Percentiles rank a stretch among this genome's conserved stretches.
phyloP scores from a whole-genome alignment of 2,329 filamentous ascomycete genomes.

The Fonsecaea pedrosoi region DNA sequence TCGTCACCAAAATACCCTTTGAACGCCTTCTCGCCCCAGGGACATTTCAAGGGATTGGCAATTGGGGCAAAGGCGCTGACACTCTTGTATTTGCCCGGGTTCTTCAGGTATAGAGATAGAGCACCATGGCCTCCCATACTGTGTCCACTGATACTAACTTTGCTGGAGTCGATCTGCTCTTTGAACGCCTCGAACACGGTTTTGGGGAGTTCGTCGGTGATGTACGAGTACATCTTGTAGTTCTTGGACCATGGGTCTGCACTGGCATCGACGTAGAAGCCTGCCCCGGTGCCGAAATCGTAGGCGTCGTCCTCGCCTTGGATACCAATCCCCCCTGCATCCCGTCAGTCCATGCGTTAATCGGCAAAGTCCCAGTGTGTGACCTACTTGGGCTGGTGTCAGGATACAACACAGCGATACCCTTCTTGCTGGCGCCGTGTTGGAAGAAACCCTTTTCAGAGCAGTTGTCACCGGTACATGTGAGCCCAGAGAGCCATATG shows the following conservation, averaged over 20 bases:
- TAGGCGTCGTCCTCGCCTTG: conserved; percentile 84
- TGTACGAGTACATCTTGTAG: conserved; percentile 95
- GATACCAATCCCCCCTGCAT: conserved; percentile 73
- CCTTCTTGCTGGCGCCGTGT: conserved; percentile 75
- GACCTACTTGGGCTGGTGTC: conserved; percentile 85
- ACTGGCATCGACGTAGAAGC: conserved; percentile 92
- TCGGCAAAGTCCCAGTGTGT: not conserved
- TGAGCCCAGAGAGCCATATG: conserved; percentile 91
- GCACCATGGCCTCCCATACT: conserved; percentile 98
- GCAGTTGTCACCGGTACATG: conserved; percentile 86
- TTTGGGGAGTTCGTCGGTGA: conserved; percentile 83
- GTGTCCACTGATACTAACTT: conserved; percentile 88
- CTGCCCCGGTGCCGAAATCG: conserved; percentile 90
- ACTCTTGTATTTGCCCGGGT: conserved; percentile 86
- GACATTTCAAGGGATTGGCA: conserved; percentile 80
- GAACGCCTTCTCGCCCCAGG: conserved; percentile 97
- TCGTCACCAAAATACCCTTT: conserved; percentile 84
- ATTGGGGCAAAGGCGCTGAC: conserved; percentile 93
- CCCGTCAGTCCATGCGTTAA: conserved; percentile 12
- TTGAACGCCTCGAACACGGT: conserved; percentile 73
- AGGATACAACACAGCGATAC: conserved; percentile 91
- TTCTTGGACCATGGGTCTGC: conserved; percentile 73
- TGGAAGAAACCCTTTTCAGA: conserved; percentile 89
- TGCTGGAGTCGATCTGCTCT: conserved; percentile 69
- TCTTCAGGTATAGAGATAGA: conserved; percentile 87